A percentile compares a stretch with the other conserved stretches of the same genome.
Conservation (phyloP, 495 filamentous ascomycete species). For the Cercophora samala region DNA sequence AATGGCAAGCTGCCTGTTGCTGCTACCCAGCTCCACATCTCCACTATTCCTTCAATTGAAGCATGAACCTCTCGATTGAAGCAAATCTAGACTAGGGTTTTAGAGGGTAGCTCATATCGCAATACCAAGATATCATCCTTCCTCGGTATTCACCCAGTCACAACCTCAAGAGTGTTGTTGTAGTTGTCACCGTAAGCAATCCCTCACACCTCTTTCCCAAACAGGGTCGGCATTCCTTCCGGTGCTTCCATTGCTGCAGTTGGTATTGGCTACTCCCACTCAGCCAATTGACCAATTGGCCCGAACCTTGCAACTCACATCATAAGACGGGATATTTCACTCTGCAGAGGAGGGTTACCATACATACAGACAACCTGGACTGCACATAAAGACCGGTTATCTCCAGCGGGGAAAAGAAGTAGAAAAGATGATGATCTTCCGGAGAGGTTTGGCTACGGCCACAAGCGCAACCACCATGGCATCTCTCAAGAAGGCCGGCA, state of each 20-base stretch:
- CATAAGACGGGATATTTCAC: neutral
- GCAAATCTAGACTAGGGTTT: neutral
- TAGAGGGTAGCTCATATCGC: neutral
- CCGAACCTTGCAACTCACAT: neutral
- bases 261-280: neutral
- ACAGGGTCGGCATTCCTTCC: neutral
- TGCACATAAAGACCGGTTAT: neutral
- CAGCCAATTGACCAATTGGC: neutral
- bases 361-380: neutral
- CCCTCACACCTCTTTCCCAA: neutral
- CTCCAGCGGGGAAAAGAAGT: constrained; percentile 4
- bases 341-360: neutral
- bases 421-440: constrained; percentile 38
- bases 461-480: constrained; percentile 59
- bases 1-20: neutral
- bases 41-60: neutral
- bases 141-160: neutral
- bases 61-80: neutral
- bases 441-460: constrained; percentile 40
- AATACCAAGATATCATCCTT: neutral
- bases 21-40: neutral
- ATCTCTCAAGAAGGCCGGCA: constrained; percentile 66
- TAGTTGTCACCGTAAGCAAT: neutral
- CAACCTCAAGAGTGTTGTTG: neutral
- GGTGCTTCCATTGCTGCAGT: neutral